phyloP scores from a whole-genome alignment of 169 alveolate genomes.

The Perkinsus chesapeaki region DNA sequence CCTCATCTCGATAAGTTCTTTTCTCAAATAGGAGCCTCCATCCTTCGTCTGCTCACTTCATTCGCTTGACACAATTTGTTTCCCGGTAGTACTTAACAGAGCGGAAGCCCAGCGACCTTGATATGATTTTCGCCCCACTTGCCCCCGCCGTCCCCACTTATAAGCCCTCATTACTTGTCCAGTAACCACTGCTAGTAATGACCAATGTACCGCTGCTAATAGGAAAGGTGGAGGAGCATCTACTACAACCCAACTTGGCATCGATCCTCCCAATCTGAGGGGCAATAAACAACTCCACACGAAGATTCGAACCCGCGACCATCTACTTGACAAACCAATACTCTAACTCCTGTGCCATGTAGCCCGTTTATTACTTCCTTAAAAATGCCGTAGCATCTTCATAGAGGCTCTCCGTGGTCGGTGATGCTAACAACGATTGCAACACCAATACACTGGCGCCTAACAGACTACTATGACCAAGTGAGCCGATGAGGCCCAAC shows the following conservation, averaged over 20 bases:
- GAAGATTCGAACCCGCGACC: background rate
- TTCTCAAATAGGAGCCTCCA: too few species aligned
- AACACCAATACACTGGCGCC: background rate
- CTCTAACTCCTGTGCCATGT: too few species aligned
- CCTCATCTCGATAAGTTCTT: too few species aligned
- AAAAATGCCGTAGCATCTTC: background rate
- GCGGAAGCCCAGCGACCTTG: too few species aligned
- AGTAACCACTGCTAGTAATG: background rate
- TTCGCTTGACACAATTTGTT: too few species aligned
- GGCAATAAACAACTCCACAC: background rate
- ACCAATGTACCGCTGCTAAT: background rate
- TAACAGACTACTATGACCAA: background rate
- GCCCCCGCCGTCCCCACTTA: background rate
- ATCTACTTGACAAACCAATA: too few species aligned
- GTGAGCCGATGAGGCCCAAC: background rate
- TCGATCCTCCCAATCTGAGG: background rate
- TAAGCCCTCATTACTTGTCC: background rate
- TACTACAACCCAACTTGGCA: background rate
- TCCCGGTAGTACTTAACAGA: too few species aligned
- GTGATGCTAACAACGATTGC: background rate
- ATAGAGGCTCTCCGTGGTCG: background rate
- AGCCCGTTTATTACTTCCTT: background rate
- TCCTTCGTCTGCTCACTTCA: too few species aligned
- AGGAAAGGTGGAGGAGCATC: background rate
- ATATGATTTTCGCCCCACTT: background rate